Percentiles rank a stretch among this genome's conserved stretches.
Conservation (phyloP, 306 rosid species). For the Quercus agrifolia region DNA sequence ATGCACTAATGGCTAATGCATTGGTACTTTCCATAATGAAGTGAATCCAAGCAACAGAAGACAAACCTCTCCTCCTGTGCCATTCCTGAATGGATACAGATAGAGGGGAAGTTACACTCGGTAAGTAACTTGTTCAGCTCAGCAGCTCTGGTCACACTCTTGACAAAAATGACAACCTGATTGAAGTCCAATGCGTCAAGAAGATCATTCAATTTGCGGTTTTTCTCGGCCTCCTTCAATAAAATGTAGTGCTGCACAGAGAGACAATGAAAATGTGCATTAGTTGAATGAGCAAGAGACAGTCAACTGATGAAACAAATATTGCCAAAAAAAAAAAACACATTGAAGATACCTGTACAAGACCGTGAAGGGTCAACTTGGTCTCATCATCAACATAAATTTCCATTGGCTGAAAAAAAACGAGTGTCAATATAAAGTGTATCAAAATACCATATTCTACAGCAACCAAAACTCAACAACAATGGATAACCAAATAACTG, state of each 20-base stretch:
- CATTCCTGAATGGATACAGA: constrained; percentile 82
- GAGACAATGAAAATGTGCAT: not conserved
- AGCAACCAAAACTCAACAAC: not conserved
- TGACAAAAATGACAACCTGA: constrained; percentile 75
- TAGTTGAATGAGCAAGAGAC: constrained; percentile 2
- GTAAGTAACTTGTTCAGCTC: constrained; percentile 73
- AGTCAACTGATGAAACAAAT: not conserved
- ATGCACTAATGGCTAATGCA: not conserved
- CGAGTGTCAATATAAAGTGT: not conserved
- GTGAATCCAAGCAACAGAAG: constrained; percentile 7
- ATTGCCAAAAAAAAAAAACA: not conserved
- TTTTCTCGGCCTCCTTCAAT: constrained; percentile 64
- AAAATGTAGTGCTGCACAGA: constrained; percentile 63
- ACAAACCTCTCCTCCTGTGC: constrained; percentile 75
- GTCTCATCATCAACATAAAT: constrained; percentile 81
- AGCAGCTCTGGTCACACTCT: constrained; percentile 67
- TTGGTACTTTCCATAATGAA: not conserved
- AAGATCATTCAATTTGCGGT: constrained; percentile 73
- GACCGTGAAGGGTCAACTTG: constrained; percentile 80
- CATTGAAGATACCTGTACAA: constrained; percentile 48
- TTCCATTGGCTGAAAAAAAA: constrained; percentile 66
- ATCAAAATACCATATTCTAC: constrained; percentile 4
- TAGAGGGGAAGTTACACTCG: constrained; percentile 72
- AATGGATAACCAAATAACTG: not conserved
- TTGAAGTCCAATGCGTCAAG: constrained; percentile 82